A percentile compares a stretch with the other conserved stretches of the same genome.
Conservation (phyloP, 2,329 filamentous ascomycete genomes). For the Hypoxylon sp. region DNA sequence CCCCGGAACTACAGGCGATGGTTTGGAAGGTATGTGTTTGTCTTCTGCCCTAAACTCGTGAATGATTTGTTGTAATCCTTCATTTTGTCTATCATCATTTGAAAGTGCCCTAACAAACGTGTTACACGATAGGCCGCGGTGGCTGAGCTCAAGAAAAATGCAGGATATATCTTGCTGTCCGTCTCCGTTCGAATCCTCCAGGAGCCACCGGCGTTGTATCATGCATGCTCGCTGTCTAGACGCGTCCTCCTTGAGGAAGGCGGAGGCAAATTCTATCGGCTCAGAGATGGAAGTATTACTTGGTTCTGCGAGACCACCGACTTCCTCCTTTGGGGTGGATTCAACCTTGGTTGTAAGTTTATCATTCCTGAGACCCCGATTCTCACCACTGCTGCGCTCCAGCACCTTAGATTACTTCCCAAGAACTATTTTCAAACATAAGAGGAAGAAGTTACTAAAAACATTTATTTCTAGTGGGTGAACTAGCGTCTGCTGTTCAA, state of each 20-base stretch:
- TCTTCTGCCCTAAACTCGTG: neutral
- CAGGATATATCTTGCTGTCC: constrained; percentile 5
- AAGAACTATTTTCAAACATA: neutral
- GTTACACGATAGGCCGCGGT: neutral
- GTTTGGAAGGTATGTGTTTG: constrained; percentile 24
- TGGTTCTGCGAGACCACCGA: constrained; percentile 26
- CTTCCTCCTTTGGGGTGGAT: constrained; percentile 20
- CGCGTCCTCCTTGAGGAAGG: constrained; percentile 1
- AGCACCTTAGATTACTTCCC: neutral
- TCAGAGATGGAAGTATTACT: constrained; percentile 14
- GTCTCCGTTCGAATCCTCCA: neutral
- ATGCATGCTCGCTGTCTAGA: constrained; percentile 7
- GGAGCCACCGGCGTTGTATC: constrained; percentile 11
- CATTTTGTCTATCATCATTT: neutral
- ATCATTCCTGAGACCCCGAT: neutral
- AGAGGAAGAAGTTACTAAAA: constrained; percentile 11
- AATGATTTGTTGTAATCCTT: neutral
- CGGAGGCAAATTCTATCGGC: neutral
- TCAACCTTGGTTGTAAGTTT: constrained; percentile 19
- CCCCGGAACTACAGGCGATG: neutral
- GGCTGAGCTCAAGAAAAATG: neutral
- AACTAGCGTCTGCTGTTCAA: constrained; percentile 13
- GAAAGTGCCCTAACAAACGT: neutral
- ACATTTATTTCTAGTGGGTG: constrained; percentile 19
- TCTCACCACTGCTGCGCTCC: neutral